Evolutionary conservation across 805 yeast species (phyloP), one percentile per base, ranked within the genome.

Genomic region (Candida peoriensis): DNA sequence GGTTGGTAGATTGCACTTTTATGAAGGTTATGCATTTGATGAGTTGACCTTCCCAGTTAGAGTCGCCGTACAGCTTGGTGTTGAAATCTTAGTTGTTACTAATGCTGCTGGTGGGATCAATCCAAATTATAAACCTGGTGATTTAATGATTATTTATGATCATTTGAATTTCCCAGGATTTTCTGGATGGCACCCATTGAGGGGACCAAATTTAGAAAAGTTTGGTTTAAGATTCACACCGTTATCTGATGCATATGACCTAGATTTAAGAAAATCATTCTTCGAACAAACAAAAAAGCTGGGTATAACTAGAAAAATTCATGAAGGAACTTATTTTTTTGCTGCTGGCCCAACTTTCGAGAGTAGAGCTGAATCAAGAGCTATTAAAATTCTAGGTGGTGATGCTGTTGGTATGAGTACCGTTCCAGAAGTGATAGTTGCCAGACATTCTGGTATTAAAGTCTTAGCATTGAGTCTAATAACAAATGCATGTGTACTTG

Each of bases 341-440:
- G 95, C 81, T 7, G 74, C 94, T 6, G 98, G 98, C 0, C 97
- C 98, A 5, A 85, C 96, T 1, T 90, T 81, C 59, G 98, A 90
- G 63, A 74, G 85, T 3, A 70, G 96, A 49, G 96, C 97, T 0
- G 98, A 90, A 63, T 82, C 81, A n/a, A 69, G 95, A 38, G 68
- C 80, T 68, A 64, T 90, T 30, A 59, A 77, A 40, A 47, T 63
- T 6, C 44, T 82, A 20, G 97, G 97, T 8, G 96, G 86, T 33
- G 97, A 90, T 58, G 84, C 93, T 0, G 97, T 89, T 2, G 97
- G 97, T 4, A 90, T 90, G 98, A 83, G 95, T 38, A 93, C 97
- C 1, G 97, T 90, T 22, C 97, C 98, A 0, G 98, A 90, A 60
- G 95, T 87, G 2, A 76, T 87, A 41, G 81, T 87, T 14, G 97